phyloP scores from a whole-genome alignment of 441 rosid genomes.

The Breynia disticha region DNA sequence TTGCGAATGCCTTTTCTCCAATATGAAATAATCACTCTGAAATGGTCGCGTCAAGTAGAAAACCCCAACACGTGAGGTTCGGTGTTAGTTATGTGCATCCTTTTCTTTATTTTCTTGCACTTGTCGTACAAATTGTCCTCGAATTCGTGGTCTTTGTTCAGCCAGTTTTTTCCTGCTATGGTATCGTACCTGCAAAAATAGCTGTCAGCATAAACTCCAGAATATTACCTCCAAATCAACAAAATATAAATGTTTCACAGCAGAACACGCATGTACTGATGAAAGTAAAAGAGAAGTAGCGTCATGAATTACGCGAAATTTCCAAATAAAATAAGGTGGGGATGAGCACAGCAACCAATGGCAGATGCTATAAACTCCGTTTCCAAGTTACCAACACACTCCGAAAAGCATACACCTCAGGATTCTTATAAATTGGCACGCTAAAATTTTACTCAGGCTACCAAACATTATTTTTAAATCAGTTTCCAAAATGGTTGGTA shows the following conservation, averaged over 20 bases:
- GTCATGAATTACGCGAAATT: not conserved
- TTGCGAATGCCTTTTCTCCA: slow-evolving; percentile 5
- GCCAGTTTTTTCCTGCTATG: slow-evolving; percentile 50
- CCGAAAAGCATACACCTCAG: too few relatives aligned
- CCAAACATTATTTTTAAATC: too few relatives aligned
- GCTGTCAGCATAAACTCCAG: not conserved
- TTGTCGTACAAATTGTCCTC: slow-evolving; percentile 41
- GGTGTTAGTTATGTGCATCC: slow-evolving; percentile 15
- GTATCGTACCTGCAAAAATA: slow-evolving; percentile 37
- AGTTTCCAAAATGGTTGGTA: too few relatives aligned
- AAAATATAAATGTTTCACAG: not conserved
- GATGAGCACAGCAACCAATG: too few relatives aligned
- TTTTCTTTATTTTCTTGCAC: slow-evolving; percentile 18
- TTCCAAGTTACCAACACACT: too few relatives aligned
- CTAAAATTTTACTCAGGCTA: too few relatives aligned
- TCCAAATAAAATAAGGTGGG: too few relatives aligned
- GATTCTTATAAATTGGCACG: too few relatives aligned
- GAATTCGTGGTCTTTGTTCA: slow-evolving; percentile 40
- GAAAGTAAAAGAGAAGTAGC: not conserved
- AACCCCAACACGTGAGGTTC: not conserved
- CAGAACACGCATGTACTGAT: not conserved
- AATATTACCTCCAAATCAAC: slow-evolving; percentile 1
- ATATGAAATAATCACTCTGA: too few relatives aligned
- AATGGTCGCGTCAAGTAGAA: slow-evolving; percentile 6
- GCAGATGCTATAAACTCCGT: too few relatives aligned